phyloP scores from a whole-genome alignment of 2,329 filamentous ascomycete genomes.

The Diaporthe sp. region DNA sequence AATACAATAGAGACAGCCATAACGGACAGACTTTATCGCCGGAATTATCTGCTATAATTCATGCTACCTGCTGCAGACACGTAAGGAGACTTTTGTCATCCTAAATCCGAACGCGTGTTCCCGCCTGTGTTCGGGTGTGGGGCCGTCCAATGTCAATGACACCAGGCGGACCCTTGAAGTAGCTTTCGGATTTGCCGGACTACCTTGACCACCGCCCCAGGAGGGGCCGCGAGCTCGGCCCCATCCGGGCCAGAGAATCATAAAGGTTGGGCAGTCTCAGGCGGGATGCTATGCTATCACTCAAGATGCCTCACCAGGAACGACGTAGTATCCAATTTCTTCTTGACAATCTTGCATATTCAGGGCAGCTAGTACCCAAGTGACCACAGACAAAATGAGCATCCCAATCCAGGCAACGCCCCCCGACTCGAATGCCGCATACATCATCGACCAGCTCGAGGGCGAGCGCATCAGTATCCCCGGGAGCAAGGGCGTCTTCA shows the following conservation, averaged over 20 bases:
- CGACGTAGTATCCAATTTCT: not conserved
- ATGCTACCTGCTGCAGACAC: not conserved
- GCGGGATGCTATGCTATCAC: not conserved
- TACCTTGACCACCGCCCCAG: not conserved
- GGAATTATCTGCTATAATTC: not conserved
- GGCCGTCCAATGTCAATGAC: slow-evolving; percentile 18
- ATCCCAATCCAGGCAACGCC: slow-evolving; percentile 53
- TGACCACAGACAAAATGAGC: slow-evolving; percentile 46
- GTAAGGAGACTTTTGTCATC: not conserved
- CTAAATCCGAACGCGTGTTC: slow-evolving; percentile 9
- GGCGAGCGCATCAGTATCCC: slow-evolving; percentile 67
- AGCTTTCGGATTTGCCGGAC: slow-evolving; percentile 28
- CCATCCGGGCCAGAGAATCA: slow-evolving; percentile 7
- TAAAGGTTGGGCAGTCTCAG: not conserved
- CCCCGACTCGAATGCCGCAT: slow-evolving; percentile 55
- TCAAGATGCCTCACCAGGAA: not conserved
- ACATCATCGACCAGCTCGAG: slow-evolving; percentile 63
- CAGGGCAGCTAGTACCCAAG: not conserved
- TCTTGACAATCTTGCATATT: not conserved
- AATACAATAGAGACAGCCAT: not conserved
- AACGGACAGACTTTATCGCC: not conserved
- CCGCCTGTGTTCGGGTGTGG: slow-evolving; percentile 4
- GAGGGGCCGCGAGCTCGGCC: slow-evolving; percentile 25
- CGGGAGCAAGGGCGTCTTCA: slow-evolving; percentile 64
- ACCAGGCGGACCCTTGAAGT: slow-evolving; percentile 2